Evolutionary conservation across 768 basidiomycete species (phyloP).

Genomic region (Sistotremastrum niveocremeum): DNA sequence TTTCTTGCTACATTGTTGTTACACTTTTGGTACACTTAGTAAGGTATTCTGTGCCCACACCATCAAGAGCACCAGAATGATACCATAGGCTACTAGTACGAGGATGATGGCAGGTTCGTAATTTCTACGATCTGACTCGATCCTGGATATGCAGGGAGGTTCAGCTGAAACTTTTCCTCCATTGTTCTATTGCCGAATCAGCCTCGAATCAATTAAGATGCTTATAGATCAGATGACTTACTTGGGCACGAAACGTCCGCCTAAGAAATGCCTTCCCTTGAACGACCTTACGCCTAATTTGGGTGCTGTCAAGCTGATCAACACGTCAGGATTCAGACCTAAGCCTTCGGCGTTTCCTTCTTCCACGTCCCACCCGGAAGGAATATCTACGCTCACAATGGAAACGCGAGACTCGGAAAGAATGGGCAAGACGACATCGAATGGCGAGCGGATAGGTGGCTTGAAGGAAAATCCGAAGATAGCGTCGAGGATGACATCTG

Average conservation of each 20-base stretch:
- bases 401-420: slow-evolving; percentile 54
- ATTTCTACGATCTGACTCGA: slow-evolving; percentile 79
- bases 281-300: slow-evolving; percentile 76
- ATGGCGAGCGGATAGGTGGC: slow-evolving; percentile 80
- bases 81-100: not conserved
- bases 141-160: slow-evolving; percentile 73
- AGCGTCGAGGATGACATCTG: slow-evolving; percentile 84
- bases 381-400: slow-evolving; percentile 91
- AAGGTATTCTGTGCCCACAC: too few species aligned
- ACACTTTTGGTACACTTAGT: too few species aligned
- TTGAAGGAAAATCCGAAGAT: slow-evolving; percentile 98
- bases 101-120: not conserved
- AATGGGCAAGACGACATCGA: slow-evolving; percentile 59
- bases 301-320: slow-evolving; percentile 88
- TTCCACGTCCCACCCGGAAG: slow-evolving; percentile 94
- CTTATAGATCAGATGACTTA: slow-evolving; percentile 24
- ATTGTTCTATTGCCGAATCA: slow-evolving; percentile 33
- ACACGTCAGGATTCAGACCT: slow-evolving; percentile 60
- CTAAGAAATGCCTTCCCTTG: slow-evolving; percentile 79
- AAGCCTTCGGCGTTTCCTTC: slow-evolving; percentile 43
- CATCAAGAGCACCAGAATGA: too few species aligned
- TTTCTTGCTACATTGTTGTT: too few species aligned
- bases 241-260: slow-evolving; percentile 88
- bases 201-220: not conserved
- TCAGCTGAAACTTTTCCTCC: slow-evolving; percentile 60